Conservation (phyloP, 305 asterid genomes). For the Solanum aculeatissimum region DNA sequence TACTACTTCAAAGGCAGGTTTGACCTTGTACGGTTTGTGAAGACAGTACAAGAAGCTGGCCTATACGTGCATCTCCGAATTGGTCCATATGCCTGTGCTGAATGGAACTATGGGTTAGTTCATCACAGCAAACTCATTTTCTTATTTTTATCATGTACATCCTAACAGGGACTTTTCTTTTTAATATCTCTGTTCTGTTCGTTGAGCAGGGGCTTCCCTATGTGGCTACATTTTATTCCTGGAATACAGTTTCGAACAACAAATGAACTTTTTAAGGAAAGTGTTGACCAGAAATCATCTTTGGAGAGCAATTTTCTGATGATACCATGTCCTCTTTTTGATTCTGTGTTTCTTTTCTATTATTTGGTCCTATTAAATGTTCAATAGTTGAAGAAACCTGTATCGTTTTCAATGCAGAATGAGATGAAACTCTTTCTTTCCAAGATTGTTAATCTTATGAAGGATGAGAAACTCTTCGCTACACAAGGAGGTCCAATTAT, state of each 20-base stretch:
- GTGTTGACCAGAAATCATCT: background rate
- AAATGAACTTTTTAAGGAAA: slow-evolving; percentile 50
- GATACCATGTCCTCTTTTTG: background rate
- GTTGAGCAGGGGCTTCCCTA: slow-evolving; percentile 62
- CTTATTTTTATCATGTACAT: background rate
- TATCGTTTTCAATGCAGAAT: slow-evolving; percentile 26
- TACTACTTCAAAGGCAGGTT: slow-evolving; percentile 65
- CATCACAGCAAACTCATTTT: background rate
- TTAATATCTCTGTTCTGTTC: background rate
- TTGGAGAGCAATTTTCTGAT: background rate
- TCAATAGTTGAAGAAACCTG: background rate
- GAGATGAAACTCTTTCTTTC: slow-evolving; percentile 70
- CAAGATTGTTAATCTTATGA: slow-evolving; percentile 64
- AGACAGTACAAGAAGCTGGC: slow-evolving; percentile 69
- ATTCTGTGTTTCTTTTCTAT: background rate
- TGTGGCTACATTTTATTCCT: slow-evolving; percentile 78
- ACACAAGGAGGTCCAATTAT: slow-evolving; percentile 86
- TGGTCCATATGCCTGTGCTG: slow-evolving; percentile 93
- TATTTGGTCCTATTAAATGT: background rate
- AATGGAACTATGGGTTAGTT: slow-evolving; percentile 81
- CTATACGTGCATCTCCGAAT: slow-evolving; percentile 63
- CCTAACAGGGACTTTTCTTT: background rate
- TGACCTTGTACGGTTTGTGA: slow-evolving; percentile 63
- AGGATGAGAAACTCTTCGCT: slow-evolving; percentile 71
- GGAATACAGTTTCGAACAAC: slow-evolving; percentile 69